phyloP scores from a whole-genome alignment of 164 flowering plant species.

The Vitis cinerea region DNA sequence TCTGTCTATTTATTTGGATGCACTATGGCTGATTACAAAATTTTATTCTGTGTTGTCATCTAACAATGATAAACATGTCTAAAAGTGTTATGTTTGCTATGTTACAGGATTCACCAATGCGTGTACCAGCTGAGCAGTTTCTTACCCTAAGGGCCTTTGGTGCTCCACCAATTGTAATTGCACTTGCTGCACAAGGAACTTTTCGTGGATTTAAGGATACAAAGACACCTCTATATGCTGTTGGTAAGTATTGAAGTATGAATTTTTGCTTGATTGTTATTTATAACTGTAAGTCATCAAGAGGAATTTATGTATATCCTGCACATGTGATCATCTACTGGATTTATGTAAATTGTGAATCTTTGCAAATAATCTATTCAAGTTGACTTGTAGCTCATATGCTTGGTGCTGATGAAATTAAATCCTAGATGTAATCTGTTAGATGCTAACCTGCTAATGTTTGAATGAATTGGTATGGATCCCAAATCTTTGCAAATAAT shows the following conservation, averaged over 20 bases:
- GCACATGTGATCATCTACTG: neutral
- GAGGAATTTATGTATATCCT: neutral
- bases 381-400: neutral
- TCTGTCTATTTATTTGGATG: too few species aligned
- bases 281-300: neutral
- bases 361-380: neutral
- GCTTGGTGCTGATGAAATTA: neutral
- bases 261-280: neutral
- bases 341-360: neutral
- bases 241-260: constrained; percentile 50
- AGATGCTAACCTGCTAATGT: neutral
- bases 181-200: constrained; percentile 95
- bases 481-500: neutral
- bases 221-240: constrained; percentile 90
- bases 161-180: constrained; percentile 88
- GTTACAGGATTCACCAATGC: constrained; percentile 88
- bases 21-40: too few species aligned
- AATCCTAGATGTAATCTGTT: neutral
- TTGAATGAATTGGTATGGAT: neutral
- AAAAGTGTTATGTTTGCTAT: constrained; percentile 6
- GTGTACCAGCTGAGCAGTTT: constrained; percentile 78
- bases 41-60: too few species aligned
- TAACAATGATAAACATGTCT: neutral
- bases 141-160: constrained; percentile 81
- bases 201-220: constrained; percentile 98